These are phyloP conservation scores for Craterostigma plantagineum DNA, from an alignment of 257 asterid species.

Conservation along the genomic window DNA sequence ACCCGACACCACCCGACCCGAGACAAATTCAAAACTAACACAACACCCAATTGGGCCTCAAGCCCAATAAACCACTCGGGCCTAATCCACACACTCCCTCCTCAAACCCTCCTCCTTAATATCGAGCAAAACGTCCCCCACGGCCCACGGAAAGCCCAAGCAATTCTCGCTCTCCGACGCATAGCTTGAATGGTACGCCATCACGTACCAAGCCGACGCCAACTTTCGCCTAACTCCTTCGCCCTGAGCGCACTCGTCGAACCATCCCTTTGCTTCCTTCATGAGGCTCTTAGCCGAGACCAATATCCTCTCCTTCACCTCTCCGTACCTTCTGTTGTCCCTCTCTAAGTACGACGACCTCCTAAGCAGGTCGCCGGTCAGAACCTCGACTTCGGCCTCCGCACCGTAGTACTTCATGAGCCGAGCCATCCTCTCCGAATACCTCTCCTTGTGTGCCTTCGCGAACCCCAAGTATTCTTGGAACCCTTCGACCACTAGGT, in stretches of 20 bases:
- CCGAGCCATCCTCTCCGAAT: slow-evolving; percentile 33
- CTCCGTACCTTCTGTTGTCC: slow-evolving; percentile 68
- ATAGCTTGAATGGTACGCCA: slow-evolving; percentile 45
- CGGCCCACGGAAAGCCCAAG: slow-evolving; percentile 83
- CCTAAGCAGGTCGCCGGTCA: slow-evolving; percentile 52
- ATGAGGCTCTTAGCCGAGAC: slow-evolving; percentile 50
- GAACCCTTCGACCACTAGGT: slow-evolving; percentile 49
- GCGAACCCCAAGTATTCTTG: slow-evolving; percentile 35
- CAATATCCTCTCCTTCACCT: slow-evolving; percentile 64
- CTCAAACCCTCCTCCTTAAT: slow-evolving; percentile 18
- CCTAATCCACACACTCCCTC: not conserved
- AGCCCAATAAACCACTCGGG: not conserved
- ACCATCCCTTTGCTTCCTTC: slow-evolving; percentile 66
- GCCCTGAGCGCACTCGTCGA: slow-evolving; percentile 10
- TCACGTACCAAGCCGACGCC: slow-evolving; percentile 89
- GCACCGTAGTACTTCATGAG: slow-evolving; percentile 56
- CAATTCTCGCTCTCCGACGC: slow-evolving; percentile 30
- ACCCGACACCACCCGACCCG: too few species aligned
- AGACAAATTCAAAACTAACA: too few species aligned
- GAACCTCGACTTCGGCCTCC: slow-evolving; percentile 58
- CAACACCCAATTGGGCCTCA: too few species aligned
- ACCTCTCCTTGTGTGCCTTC: slow-evolving; percentile 38
- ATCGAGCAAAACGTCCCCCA: slow-evolving; percentile 49
- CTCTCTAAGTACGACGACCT: slow-evolving; percentile 47
- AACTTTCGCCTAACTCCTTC: slow-evolving; percentile 21